phyloP scores from a whole-genome alignment of 345 rosid species.

The Gossypium sturtianum region DNA sequence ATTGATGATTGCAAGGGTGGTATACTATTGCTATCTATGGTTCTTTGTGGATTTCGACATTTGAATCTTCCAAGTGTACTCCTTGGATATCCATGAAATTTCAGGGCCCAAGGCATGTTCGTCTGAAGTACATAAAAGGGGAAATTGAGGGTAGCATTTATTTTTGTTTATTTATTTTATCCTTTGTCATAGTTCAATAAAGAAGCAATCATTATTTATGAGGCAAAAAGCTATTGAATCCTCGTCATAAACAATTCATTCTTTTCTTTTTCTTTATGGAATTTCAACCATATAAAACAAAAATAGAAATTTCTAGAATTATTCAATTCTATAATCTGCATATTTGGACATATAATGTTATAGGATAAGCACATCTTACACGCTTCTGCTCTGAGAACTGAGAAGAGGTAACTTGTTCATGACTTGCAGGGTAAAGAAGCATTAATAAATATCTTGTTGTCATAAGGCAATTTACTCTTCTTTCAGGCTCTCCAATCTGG shows the following conservation, averaged over 20 bases:
- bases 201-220: not conserved
- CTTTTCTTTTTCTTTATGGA: not conserved
- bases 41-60: not conserved
- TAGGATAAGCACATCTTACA: not conserved
- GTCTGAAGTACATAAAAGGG: not conserved
- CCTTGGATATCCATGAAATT: not conserved
- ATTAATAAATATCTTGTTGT: not conserved
- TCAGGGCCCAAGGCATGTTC: not conserved
- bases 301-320: not conserved
- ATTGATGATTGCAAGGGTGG: conserved; percentile 25
- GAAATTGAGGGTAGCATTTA: not conserved
- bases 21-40: not conserved
- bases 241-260: not conserved
- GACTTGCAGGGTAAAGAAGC: not conserved
- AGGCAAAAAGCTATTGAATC: too few species aligned
- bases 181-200: not conserved
- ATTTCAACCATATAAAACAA: not conserved
- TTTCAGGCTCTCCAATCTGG: not conserved
- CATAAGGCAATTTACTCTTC: not conserved
- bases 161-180: not conserved
- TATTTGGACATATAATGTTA: not conserved
- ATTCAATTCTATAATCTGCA: not conserved
- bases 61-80: not conserved
- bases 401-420: not conserved
- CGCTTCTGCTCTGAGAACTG: not conserved